Conservation (phyloP, 768 basidiomycete species). For the Amanita exitialis region DNA sequence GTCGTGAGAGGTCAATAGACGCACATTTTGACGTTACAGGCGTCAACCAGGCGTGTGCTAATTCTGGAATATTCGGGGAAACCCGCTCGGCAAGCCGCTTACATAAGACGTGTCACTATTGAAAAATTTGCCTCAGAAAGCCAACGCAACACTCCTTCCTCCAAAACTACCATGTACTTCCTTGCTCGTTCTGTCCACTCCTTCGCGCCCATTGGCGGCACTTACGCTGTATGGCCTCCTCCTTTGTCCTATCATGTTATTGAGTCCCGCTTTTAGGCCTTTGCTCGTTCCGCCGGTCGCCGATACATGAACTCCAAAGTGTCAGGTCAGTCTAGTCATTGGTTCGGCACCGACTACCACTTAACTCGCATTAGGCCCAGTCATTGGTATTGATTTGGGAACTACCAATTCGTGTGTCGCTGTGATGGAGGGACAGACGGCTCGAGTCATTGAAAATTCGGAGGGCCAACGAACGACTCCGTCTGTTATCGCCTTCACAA, state of each 20-base stretch:
- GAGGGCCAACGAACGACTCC: constrained; percentile 98
- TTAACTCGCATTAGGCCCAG: constrained; percentile 46
- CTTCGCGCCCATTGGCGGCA: constrained; percentile 48
- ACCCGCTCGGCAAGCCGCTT: constrained; percentile 24
- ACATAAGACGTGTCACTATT: constrained; percentile 22
- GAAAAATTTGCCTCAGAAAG: constrained; percentile 29
- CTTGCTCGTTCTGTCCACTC: constrained; percentile 55
- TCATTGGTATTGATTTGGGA: constrained; percentile 95
- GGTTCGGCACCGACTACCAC: constrained; percentile 1
- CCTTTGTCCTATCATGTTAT: constrained; percentile 8
- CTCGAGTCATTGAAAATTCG: constrained; percentile 94
- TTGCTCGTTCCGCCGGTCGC: constrained; percentile 67
- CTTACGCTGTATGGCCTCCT: constrained; percentile 41
- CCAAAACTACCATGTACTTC: constrained; percentile 59
- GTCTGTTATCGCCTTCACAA: constrained; percentile 97
- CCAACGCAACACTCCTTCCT: constrained; percentile 25
- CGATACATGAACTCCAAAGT: constrained; percentile 97
- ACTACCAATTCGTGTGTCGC: constrained; percentile 89
- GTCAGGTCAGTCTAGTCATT: constrained; percentile 43
- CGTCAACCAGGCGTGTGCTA: constrained; percentile 11
- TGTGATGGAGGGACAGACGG: constrained; percentile 92
- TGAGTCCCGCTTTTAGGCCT: constrained; percentile 29
- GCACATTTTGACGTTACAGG: neutral
- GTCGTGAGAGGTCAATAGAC: neutral
- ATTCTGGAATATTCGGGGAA: constrained; percentile 21